Percentiles rank a stretch among this genome's conserved stretches.
Conservation (phyloP, 2,329 filamentous ascomycete species). For the Epichloe aotearoae region DNA sequence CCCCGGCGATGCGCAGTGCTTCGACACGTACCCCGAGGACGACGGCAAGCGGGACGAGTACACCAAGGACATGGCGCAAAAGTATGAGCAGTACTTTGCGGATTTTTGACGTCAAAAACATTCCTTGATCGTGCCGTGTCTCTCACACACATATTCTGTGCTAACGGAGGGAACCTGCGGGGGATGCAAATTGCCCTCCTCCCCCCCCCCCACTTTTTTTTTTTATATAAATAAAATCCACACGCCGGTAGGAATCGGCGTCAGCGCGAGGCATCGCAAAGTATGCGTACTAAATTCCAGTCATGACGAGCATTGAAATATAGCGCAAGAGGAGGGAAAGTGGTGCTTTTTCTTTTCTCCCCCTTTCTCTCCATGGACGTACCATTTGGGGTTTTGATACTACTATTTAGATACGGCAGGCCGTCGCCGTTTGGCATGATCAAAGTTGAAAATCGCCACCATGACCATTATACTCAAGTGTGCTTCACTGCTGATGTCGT, state of each 20-base stretch:
- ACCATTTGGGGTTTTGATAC: too few species aligned
- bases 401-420: too few species aligned
- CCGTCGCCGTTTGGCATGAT: not conserved
- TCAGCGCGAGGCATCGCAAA: too few species aligned
- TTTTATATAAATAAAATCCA: too few species aligned
- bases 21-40: constrained; percentile 72
- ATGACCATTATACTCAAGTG: too few species aligned
- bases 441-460: not conserved
- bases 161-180: too few species aligned
- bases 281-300: too few species aligned
- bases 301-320: not conserved
- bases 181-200: too few species aligned
- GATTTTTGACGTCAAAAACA: constrained; percentile 44
- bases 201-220: too few species aligned
- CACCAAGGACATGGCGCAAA: constrained; percentile 51
- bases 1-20: constrained; percentile 65
- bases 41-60: constrained; percentile 52
- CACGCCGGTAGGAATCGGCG: too few species aligned
- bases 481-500: too few species aligned
- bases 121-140: not conserved
- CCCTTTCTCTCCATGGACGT: not conserved
- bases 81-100: constrained; percentile 58
- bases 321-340: not conserved
- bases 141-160: too few species aligned
- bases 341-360: not conserved